Evolutionary conservation across 1,284 basidiomycete genomes (phyloP).

Genomic region (Leccinum solheimii): DNA sequence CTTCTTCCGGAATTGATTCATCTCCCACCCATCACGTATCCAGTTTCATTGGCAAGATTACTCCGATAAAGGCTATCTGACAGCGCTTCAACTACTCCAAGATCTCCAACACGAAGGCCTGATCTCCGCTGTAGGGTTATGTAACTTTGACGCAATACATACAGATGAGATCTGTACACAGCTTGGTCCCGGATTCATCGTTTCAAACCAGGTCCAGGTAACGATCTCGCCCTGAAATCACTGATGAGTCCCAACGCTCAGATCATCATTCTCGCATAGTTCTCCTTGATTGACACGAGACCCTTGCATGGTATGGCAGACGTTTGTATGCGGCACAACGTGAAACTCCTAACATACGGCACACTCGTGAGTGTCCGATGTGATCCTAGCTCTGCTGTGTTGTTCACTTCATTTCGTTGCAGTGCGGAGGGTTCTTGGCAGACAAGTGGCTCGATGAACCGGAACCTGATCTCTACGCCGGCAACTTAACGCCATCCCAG

Average conservation of each 20-base stretch:
- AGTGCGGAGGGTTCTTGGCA: constrained; percentile 82
- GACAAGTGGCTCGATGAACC: constrained; percentile 70
- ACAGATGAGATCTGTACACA: constrained; percentile 79
- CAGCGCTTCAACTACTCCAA: constrained; percentile 57
- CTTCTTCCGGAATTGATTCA: not conserved
- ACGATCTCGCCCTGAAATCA: constrained; percentile 8
- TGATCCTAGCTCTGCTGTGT: constrained; percentile 1
- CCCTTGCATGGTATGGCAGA: constrained; percentile 75
- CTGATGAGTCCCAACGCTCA: not conserved
- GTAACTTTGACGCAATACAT: constrained; percentile 75
- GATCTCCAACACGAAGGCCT: constrained; percentile 62
- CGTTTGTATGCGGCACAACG: constrained; percentile 67
- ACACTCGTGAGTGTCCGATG: constrained; percentile 55
- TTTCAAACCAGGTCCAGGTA: constrained; percentile 84
- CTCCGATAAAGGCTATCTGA: constrained; percentile 64
- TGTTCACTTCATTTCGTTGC: constrained; percentile 10
- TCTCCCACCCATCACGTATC: not conserved
- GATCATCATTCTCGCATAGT: constrained; percentile 46
- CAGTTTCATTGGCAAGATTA: constrained; percentile 86
- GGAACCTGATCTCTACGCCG: constrained; percentile 71
- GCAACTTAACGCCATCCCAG: constrained; percentile 69
- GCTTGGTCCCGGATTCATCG: constrained; percentile 64
- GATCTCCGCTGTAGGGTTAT: constrained; percentile 69
- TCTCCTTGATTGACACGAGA: constrained; percentile 76
- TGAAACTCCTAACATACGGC: constrained; percentile 80